phyloP scores from a whole-genome alignment of 805 yeast genomes.

The Hermanozyma aechmeae region DNA sequence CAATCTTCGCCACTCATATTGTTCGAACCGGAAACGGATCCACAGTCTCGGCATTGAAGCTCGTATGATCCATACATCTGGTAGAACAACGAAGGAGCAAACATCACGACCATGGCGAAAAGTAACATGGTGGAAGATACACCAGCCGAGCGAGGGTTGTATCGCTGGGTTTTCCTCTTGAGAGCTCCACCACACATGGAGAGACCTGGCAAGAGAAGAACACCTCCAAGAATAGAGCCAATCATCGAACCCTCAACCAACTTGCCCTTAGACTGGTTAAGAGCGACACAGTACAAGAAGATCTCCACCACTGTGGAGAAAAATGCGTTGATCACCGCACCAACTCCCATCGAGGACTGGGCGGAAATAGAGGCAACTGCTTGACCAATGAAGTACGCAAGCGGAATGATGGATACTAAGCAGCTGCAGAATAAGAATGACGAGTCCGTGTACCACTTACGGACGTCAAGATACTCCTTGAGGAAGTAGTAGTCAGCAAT shows the following conservation, averaged over 20 bases:
- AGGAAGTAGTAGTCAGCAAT: conserved; percentile 67
- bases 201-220: conserved; percentile 80
- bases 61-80: conserved; percentile 86
- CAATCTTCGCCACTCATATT: conserved; percentile 47
- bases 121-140: conserved; percentile 93
- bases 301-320: conserved; percentile 95
- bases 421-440: conserved; percentile 65
- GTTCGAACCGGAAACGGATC: conserved; percentile 2
- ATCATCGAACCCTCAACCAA: conserved; percentile 94
- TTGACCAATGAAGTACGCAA: conserved; percentile 96
- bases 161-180: conserved; percentile 84
- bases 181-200: conserved; percentile 98
- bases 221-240: conserved; percentile 91
- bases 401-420: conserved; percentile 77
- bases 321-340: conserved; percentile 96
- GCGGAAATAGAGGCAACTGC: conserved; percentile 99
- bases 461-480: conserved; percentile 31
- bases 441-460: conserved; percentile 46
- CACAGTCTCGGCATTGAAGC: conserved; percentile 58
- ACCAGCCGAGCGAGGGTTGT: conserved; percentile 94
- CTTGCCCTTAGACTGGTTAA: conserved; percentile 74
- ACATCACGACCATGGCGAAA: conserved; percentile 82
- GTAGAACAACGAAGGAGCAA: conserved; percentile 85
- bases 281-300: conserved; percentile 84
- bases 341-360: conserved; percentile 97